These are phyloP conservation scores for Tremellales sp. DNA, from an alignment of 1,284 basidiomycete species.

Conservation along the genomic window DNA sequence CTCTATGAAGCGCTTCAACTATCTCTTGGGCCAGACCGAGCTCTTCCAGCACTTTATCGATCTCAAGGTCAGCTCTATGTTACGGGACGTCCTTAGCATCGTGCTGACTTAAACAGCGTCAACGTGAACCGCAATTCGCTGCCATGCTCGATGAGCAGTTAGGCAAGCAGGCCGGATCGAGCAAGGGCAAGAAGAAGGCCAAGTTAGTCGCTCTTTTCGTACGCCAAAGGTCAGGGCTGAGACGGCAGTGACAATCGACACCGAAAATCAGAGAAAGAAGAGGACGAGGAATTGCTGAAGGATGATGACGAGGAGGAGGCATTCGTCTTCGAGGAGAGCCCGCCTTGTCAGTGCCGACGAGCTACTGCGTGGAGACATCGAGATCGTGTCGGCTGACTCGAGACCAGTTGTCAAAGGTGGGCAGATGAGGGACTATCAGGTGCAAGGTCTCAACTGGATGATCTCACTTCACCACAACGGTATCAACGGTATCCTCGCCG, in stretches of 20 bases:
- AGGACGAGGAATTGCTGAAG: slow-evolving; percentile 90
- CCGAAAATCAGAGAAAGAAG: slow-evolving; percentile 95
- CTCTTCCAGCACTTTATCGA: slow-evolving; percentile 94
- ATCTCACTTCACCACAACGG: slow-evolving; percentile 87
- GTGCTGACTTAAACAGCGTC: slow-evolving; percentile 55
- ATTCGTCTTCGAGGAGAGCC: slow-evolving; percentile 87
- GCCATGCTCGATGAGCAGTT: slow-evolving; percentile 68
- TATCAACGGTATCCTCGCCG: slow-evolving; percentile 86
- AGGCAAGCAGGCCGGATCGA: slow-evolving; percentile 64
- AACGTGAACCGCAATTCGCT: slow-evolving; percentile 91
- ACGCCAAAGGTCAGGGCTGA: slow-evolving; percentile 2
- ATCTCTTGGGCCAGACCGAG: slow-evolving; percentile 90
- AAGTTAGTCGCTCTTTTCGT: slow-evolving; percentile 52
- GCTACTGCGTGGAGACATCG: background rate
- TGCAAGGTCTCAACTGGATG: slow-evolving; percentile 98
- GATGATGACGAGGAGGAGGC: slow-evolving; percentile 72
- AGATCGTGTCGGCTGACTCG: background rate
- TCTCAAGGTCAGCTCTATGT: slow-evolving; percentile 64
- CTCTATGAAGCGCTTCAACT: slow-evolving; percentile 90
- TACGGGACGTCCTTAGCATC: slow-evolving; percentile 2
- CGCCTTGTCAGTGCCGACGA: slow-evolving; percentile 66
- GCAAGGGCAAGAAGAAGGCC: slow-evolving; percentile 67
- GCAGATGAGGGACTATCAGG: slow-evolving; percentile 87
- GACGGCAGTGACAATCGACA: slow-evolving; percentile 66
- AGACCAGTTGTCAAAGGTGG: slow-evolving; percentile 75